Base-by-base conservation (phyloP, 1,139 yeast species). In the Suhomyces terraborum region DNA sequence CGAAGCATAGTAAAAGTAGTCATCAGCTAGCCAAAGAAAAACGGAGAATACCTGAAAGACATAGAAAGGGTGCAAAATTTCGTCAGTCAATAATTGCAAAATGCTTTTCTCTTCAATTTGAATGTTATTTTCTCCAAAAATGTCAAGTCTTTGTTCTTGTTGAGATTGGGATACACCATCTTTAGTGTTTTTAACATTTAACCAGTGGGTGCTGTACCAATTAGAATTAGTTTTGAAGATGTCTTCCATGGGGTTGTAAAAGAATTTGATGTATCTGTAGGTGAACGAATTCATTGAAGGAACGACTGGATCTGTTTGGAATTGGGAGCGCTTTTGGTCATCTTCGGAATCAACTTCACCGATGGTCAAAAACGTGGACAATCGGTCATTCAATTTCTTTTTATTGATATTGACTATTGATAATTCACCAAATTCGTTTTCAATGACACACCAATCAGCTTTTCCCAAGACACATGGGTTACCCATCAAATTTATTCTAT, bases 371-470 rank as follows among this genome's bases (percentile, higher is more conserved):
- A 86, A 79, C 1, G 85, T 77, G 1, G 95, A 85, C 33, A 91
- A 59, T 13, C 88, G 73, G 52, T 87, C 80, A 52, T 85, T 80
- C 55, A 83, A 87, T 67, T 85, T 75, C 33, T 67, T 66, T 51
- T 82, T 76, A 2, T 66, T 55, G 13, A 93, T 79, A 5, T 68
- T 62, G 4, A 80, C 75, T 12, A 84, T 76, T 20, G 78, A 73
- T 49, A 93, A 72, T 53, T 88, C 96, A 22, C 97, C 98, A 73
- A 81, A 85, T 59, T 91, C 97, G 52, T 88, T 94, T 58, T 93
- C 98, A 32, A 94, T 75, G 13, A 89, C 96, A 27, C 93, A 85
- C 95, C 97, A 88, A 54, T 88, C 95, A 24, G 97, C 86, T 45
- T 74, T 73, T 1, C 89, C 96, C 47, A 94, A 69, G 0, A 95